A percentile compares a stretch with the other conserved stretches of the same genome.
phyloP scores from a whole-genome alignment of 306 rosid genomes.

The Arachis stenosperma region DNA sequence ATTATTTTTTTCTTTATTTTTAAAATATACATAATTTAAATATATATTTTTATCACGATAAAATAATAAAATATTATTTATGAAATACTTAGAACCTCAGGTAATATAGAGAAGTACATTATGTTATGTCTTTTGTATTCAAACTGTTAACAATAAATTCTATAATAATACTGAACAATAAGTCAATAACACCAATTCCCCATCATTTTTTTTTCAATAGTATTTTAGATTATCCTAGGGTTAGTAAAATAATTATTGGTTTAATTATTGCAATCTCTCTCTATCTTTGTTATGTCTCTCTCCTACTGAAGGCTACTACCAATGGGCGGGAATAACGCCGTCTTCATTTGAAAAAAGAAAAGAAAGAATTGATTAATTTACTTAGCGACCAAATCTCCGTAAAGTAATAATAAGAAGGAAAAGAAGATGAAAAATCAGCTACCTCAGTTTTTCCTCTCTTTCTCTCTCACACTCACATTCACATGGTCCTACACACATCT shows the following conservation, averaged over 20 bases:
- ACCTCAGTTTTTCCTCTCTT: constrained; percentile 21
- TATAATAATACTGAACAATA: too few species aligned
- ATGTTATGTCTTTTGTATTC: too few species aligned
- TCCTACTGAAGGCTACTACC: constrained; percentile 2
- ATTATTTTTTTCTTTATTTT: too few species aligned
- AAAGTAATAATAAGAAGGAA: constrained; percentile 11
- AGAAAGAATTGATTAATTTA: not conserved
- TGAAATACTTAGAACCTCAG: too few species aligned
- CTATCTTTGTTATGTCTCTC: not conserved
- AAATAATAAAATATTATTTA: too few species aligned
- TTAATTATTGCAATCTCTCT: not conserved
- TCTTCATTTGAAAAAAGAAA: constrained; percentile 44
- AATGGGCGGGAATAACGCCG: constrained; percentile 65
- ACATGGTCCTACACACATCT: constrained; percentile 43
- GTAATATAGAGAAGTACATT: too few species aligned
- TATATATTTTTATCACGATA: too few species aligned
- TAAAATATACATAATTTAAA: too few species aligned
- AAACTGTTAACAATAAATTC: too few species aligned
- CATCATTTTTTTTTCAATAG: too few species aligned
- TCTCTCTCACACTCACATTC: constrained; percentile 19
- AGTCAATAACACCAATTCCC: too few species aligned
- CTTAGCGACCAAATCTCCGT: constrained; percentile 30
- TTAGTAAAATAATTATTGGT: not conserved
- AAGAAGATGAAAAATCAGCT: not conserved
- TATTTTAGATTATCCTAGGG: too few species aligned